Conservation (phyloP, 768 basidiomycete genomes). For the Pulveroboletus sp. region DNA sequence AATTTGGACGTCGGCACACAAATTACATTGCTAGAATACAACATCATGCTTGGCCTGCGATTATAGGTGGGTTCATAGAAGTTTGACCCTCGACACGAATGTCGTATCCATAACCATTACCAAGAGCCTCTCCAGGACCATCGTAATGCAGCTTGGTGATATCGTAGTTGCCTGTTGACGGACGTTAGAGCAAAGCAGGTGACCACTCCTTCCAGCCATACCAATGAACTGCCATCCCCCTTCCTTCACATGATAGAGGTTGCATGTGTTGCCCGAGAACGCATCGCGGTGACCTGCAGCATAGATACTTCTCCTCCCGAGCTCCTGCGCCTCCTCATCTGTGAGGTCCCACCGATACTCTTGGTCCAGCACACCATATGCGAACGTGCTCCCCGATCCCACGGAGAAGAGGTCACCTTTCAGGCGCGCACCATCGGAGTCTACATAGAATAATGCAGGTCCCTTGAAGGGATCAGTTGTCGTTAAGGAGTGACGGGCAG, state of each 20-base stretch:
- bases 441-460: conserved; percentile 94
- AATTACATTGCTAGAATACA: conserved; percentile 21
- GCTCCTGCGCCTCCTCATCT: conserved; percentile 91
- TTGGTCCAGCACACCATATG: conserved; percentile 98
- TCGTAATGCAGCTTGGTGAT: conserved; percentile 88
- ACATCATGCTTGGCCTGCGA: conserved; percentile 27
- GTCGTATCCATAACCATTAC: conserved; percentile 80
- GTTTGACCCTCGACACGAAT: conserved; percentile 56
- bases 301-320: conserved; percentile 89
- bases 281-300: conserved; percentile 97
- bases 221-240: conserved; percentile 96
- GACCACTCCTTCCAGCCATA: conserved; percentile 33
- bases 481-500: background rate
- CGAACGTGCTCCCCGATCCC: conserved; percentile 96
- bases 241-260: conserved; percentile 93
- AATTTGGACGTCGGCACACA: conserved; percentile 7
- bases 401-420: conserved; percentile 99
- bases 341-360: conserved; percentile 90
- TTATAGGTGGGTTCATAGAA: conserved; percentile 46
- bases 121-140: conserved; percentile 66
- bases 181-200: conserved; percentile 8
- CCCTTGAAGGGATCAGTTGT: conserved; percentile 47
- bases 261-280: conserved; percentile 93
- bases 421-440: conserved; percentile 92
- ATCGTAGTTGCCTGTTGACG: conserved; percentile 79